A percentile compares a stretch with the other conserved stretches of the same genome.
These are phyloP conservation scores for Panellus pusillus DNA, from an alignment of 768 basidiomycete genomes.

Conservation along the genomic window DNA sequence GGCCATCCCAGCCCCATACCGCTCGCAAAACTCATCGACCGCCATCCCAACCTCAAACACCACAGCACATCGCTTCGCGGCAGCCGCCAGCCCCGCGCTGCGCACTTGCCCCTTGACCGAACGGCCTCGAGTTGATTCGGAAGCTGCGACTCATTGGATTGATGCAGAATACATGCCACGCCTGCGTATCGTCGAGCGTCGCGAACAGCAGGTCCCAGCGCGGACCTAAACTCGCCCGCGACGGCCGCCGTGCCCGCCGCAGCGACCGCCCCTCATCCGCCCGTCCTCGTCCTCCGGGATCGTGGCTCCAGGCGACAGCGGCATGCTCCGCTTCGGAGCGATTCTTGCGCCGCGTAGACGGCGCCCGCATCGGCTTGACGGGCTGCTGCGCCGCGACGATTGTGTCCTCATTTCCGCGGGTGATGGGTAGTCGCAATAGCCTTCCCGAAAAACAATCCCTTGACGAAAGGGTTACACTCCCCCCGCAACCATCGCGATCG, in stretches of 20 bases:
- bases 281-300: constrained; percentile 57
- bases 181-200: constrained; percentile 85
- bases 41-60: constrained; percentile 86
- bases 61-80: constrained; percentile 64
- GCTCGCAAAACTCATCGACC: constrained; percentile 79
- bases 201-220: constrained; percentile 84
- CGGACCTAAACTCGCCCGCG: constrained; percentile 84
- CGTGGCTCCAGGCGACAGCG: constrained; percentile 45
- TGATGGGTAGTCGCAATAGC: constrained; percentile 91
- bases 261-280: constrained; percentile 31
- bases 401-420: constrained; percentile 91
- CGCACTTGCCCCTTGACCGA: constrained; percentile 91
- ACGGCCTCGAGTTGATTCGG: constrained; percentile 91
- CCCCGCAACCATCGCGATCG: constrained; percentile 60
- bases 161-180: constrained; percentile 91
- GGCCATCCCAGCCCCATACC: constrained; percentile 72
- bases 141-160: constrained; percentile 95
- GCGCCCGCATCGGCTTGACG: constrained; percentile 91
- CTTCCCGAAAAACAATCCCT: constrained; percentile 85
- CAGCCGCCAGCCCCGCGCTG: constrained; percentile 74
- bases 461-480: constrained; percentile 87
- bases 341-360: constrained; percentile 84
- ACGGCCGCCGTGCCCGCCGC: constrained; percentile 41
- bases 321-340: constrained; percentile 63
- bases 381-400: constrained; percentile 94